A percentile compares a stretch with the other conserved stretches of the same genome.
Conservation (phyloP, 2,329 filamentous ascomycete species). For the Fusarium graminum region DNA sequence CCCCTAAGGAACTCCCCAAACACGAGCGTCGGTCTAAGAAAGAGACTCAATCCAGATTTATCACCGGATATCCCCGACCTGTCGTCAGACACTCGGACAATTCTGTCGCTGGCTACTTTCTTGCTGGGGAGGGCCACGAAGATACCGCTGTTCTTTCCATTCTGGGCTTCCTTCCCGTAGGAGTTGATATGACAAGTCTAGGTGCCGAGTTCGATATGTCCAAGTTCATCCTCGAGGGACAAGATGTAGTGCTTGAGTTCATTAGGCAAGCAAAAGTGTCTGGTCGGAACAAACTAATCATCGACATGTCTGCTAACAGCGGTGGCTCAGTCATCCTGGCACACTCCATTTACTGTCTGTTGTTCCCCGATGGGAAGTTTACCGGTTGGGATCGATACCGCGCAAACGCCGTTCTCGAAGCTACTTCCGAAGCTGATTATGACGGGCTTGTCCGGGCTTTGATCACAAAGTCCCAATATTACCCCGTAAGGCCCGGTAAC, state of each 20-base stretch:
- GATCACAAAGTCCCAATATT: constrained; percentile 26
- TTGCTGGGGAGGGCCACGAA: constrained; percentile 33
- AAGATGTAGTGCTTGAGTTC: constrained; percentile 37
- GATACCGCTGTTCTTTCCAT: constrained; percentile 46
- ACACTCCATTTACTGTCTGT: constrained; percentile 37
- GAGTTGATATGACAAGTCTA: not conserved
- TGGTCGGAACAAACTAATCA: constrained; percentile 45
- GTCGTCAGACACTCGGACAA: constrained; percentile 33
- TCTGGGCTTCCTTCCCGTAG: constrained; percentile 44
- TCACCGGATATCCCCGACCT: constrained; percentile 35
- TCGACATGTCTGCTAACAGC: constrained; percentile 44
- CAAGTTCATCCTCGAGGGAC: constrained; percentile 37
- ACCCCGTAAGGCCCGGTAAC: constrained; percentile 28
- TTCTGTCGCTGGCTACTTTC: constrained; percentile 40
- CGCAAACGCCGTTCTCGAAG: constrained; percentile 41
- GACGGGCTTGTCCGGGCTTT: constrained; percentile 25
- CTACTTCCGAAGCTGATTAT: constrained; percentile 36
- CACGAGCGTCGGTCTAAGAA: constrained; percentile 25
- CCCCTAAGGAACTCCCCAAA: constrained; percentile 6
- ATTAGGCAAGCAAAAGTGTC: constrained; percentile 37
- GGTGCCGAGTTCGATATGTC: constrained; percentile 13
- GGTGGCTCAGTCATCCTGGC: constrained; percentile 44
- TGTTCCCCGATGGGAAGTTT: constrained; percentile 43
- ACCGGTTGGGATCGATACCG: constrained; percentile 40
- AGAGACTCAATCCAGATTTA: not conserved